Evolutionary conservation across 2,329 filamentous ascomycete species (phyloP).

Genomic region (Penicillium griseofulvum): DNA sequence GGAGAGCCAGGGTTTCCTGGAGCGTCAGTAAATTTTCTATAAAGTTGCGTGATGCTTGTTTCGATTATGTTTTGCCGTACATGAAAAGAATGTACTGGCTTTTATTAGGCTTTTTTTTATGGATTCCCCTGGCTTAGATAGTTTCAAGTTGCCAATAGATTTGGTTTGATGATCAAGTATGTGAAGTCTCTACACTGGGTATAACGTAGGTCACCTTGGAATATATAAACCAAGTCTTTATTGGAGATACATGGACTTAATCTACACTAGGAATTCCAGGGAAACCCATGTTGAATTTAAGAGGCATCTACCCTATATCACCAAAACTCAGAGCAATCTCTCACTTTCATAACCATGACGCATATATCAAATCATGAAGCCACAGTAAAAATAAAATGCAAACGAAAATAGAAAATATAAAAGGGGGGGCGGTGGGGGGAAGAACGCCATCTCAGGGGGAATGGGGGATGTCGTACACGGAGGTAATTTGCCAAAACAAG

Average conservation of each 20-base stretch:
- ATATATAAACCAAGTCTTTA: background rate
- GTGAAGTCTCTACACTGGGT: background rate
- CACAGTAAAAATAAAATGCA: background rate
- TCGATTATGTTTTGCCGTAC: constrained; percentile 18
- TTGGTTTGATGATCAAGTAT: background rate
- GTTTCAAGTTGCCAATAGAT: constrained; percentile 10
- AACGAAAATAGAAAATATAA: background rate
- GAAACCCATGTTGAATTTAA: constrained; percentile 14
- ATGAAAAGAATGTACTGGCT: constrained; percentile 19
- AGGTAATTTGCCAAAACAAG: constrained; percentile 8
- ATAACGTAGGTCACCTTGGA: background rate
- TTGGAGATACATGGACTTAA: background rate
- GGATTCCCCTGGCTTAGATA: constrained; percentile 27
- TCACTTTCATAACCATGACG: constrained; percentile 12
- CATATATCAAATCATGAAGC: constrained; percentile 4
- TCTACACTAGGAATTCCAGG: background rate
- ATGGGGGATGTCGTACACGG: background rate
- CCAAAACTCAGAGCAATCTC: constrained; percentile 1
- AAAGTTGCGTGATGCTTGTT: constrained; percentile 13
- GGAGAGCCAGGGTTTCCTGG: constrained; percentile 84
- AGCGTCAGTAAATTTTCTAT: constrained; percentile 49
- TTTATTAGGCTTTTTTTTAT: constrained; percentile 12
- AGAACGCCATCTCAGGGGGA: background rate
- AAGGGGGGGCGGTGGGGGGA: background rate
- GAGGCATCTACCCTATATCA: constrained; percentile 10